Percentiles rank a stretch among this genome's conserved stretches.
These are phyloP conservation scores for Gastrodia elata DNA, from an alignment of 106 monocot species.

Conservation along the genomic window DNA sequence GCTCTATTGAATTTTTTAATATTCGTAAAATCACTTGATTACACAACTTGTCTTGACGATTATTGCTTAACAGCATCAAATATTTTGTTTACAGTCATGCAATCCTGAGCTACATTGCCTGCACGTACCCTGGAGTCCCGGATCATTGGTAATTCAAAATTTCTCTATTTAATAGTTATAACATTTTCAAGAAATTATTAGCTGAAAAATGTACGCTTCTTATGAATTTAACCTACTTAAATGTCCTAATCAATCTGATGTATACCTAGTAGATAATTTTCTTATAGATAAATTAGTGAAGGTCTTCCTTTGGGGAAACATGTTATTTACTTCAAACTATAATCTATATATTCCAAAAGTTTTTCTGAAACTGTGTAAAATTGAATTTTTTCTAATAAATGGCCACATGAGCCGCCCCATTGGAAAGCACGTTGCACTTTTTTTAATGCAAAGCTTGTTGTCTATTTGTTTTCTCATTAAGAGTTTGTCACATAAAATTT, in stretches of 20 bases:
- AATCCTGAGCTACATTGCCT: conserved; percentile 68
- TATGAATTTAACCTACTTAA: no score
- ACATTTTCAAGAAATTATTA: not conserved
- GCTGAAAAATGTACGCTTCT: not conserved
- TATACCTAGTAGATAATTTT: not conserved
- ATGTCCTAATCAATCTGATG: not conserved
- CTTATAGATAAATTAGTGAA: not conserved
- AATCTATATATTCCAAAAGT: no score
- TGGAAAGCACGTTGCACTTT: no score
- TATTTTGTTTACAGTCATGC: conserved; percentile 53
- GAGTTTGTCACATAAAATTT: no score
- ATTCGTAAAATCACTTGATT: not conserved
- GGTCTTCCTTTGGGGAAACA: not conserved
- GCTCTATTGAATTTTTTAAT: not conserved
- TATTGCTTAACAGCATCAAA: not conserved
- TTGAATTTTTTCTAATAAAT: no score
- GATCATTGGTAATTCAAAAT: conserved; percentile 66
- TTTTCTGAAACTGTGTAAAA: no score
- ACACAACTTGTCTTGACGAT: not conserved
- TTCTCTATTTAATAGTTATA: not conserved
- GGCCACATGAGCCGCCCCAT: no score
- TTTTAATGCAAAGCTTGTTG: no score
- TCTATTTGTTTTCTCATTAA: no score
- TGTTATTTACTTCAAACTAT: no score
- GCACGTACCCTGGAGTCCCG: conserved; percentile 48